phyloP scores from a whole-genome alignment of 345 rosid species.

The Pelargonium nanum region DNA sequence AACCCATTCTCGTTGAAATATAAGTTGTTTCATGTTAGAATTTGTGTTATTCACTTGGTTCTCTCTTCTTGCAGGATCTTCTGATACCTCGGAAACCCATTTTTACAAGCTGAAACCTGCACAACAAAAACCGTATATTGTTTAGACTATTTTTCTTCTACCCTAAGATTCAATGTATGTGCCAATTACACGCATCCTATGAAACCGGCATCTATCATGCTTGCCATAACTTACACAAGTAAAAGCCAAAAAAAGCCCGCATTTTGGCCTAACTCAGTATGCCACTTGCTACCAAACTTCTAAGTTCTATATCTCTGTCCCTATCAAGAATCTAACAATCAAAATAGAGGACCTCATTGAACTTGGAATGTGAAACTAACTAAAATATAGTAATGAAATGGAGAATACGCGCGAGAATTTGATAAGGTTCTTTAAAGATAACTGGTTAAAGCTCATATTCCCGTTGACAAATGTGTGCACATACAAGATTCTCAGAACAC shows the following conservation, averaged over 20 bases:
- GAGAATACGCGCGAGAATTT: too few species aligned
- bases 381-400: too few species aligned
- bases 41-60: slow-evolving; percentile 24
- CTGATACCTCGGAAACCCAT: slow-evolving; percentile 62
- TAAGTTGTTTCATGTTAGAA: too few species aligned
- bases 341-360: too few species aligned
- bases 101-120: slow-evolving; percentile 88
- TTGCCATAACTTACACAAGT: not conserved
- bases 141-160: not conserved
- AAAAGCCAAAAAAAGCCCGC: not conserved
- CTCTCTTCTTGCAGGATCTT: slow-evolving; percentile 53
- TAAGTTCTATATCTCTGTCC: not conserved
- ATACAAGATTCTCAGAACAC: too few species aligned
- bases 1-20: not conserved
- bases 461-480: not conserved
- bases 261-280: not conserved
- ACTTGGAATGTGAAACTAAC: too few species aligned
- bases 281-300: not conserved
- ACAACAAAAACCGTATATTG: not conserved
- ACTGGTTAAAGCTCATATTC: not conserved
- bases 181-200: not conserved
- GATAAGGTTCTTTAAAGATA: too few species aligned
- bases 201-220: too few species aligned
- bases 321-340: not conserved
- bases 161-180: not conserved